Conservation (phyloP, 2,329 filamentous ascomycete genomes). For the Botrytis fragariae region DNA sequence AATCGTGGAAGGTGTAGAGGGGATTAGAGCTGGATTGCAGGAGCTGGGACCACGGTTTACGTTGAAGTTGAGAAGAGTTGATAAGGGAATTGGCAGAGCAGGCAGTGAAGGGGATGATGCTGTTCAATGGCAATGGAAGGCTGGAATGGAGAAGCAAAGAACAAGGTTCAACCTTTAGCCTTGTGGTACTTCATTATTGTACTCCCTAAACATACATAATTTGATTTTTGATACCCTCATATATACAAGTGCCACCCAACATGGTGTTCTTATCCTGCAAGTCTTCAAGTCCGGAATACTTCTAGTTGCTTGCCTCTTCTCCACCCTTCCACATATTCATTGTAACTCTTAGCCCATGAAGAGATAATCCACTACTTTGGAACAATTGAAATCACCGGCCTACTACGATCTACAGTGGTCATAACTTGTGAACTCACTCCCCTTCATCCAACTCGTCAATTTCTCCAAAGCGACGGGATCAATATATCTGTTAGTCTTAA, state of each 20-base stretch:
- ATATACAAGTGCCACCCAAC: not conserved
- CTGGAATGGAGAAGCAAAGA: conserved; percentile 87
- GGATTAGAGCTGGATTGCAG: conserved; percentile 81
- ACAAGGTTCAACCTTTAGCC: conserved; percentile 87
- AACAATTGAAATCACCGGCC: not conserved
- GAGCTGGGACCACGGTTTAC: conserved; percentile 84
- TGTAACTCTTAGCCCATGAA: not conserved
- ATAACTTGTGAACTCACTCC: not conserved
- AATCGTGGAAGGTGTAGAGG: conserved; percentile 79
- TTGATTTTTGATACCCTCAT: conserved; percentile 33
- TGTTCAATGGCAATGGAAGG: conserved; percentile 89
- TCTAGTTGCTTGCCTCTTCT: not conserved
- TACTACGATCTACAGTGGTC: not conserved
- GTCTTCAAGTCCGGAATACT: not conserved
- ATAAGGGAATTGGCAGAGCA: conserved; percentile 76
- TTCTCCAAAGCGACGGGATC: conserved; percentile 25
- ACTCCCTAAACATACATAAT: conserved; percentile 24
- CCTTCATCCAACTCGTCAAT: conserved; percentile 23
- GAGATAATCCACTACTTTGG: not conserved
- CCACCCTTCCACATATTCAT: not conserved
- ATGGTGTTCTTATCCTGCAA: too few species aligned
- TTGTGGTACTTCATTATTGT: not conserved
- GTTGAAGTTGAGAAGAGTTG: conserved; percentile 84
- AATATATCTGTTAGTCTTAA: conserved; percentile 34
- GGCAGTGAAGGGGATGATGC: conserved; percentile 53